These are phyloP conservation scores for Leucocoprinus birnbaumii DNA, from an alignment of 768 basidiomycete species.

Conservation along the genomic window DNA sequence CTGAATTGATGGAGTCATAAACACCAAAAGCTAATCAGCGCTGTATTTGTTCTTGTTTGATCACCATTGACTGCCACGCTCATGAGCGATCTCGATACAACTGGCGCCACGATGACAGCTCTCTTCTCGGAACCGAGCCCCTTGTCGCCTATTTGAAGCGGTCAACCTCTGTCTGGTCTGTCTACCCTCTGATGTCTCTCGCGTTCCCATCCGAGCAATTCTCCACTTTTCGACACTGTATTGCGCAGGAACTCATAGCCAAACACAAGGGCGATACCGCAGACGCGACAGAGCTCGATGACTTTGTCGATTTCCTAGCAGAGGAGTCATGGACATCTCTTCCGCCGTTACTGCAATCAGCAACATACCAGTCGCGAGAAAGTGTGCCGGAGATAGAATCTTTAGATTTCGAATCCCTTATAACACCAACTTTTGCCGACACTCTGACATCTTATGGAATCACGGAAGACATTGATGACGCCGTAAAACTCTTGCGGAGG, in stretches of 20 bases:
- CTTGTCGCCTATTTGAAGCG: too few relatives aligned
- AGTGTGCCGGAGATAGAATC: conserved; percentile 25
- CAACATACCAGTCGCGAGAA: conserved; percentile 34
- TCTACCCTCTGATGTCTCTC: too few relatives aligned
- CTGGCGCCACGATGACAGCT: too few relatives aligned
- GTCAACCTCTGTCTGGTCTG: too few relatives aligned
- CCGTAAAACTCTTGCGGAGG: conserved; percentile 36
- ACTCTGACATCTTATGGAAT: conserved; percentile 50
- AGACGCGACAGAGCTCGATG: conserved; percentile 36
- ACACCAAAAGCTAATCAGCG: conserved; percentile 3
- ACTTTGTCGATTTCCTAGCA: conserved; percentile 52
- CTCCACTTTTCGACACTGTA: too few relatives aligned
- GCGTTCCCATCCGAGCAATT: too few relatives aligned
- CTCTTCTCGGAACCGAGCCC: too few relatives aligned
- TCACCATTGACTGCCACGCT: too few relatives aligned
- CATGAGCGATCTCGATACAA: too few relatives aligned
- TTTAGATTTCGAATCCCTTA: conserved; percentile 33
- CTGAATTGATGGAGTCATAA: not conserved
- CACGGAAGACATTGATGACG: conserved; percentile 36
- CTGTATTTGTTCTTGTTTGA: conserved; percentile 3
- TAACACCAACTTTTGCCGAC: conserved; percentile 42
- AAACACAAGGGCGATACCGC: conserved; percentile 8
- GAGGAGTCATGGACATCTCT: conserved; percentile 46
- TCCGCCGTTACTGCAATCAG: conserved; percentile 29
- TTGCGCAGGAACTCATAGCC: not conserved